These are phyloP conservation scores for Gossypium sturtianum DNA, from an alignment of 345 rosid species.

Conservation along the genomic window DNA sequence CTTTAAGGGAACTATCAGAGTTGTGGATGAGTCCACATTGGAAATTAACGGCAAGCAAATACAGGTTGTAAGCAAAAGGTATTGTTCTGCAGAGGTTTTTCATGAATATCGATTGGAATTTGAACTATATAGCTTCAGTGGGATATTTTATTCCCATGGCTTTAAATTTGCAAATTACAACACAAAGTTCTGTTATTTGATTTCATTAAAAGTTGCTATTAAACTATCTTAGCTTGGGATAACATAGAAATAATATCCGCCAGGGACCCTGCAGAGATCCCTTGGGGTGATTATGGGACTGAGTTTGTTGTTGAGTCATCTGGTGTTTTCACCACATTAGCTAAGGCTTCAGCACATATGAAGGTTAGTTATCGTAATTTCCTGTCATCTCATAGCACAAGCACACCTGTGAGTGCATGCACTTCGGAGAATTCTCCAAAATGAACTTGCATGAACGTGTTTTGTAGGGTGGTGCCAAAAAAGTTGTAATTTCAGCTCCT, in stretches of 20 bases:
- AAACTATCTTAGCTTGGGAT: background rate
- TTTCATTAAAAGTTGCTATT: background rate
- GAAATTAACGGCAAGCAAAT: conserved; percentile 86
- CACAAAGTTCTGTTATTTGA: background rate
- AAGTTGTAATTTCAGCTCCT: conserved; percentile 96
- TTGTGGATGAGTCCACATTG: conserved; percentile 72
- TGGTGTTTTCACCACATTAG: conserved; percentile 84
- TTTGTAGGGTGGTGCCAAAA: conserved; percentile 89
- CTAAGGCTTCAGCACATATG: conserved; percentile 77
- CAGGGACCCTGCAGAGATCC: conserved; percentile 95
- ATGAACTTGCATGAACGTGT: conserved; percentile 2
- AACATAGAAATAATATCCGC: conserved; percentile 9
- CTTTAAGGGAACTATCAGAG: conserved; percentile 66
- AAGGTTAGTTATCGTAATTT: conserved; percentile 39
- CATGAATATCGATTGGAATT: background rate
- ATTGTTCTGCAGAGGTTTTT: conserved; percentile 10
- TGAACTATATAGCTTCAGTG: background rate
- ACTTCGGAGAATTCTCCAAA: background rate
- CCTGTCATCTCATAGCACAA: background rate
- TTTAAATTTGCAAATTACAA: background rate
- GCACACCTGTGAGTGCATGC: background rate
- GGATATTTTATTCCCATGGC: background rate
- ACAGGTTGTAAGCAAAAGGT: conserved; percentile 78
- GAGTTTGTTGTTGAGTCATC: conserved; percentile 95
- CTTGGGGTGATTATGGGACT: conserved; percentile 94